phyloP scores from a whole-genome alignment of 176 grass and related monocot species.

The Pontederia crassipes region DNA sequence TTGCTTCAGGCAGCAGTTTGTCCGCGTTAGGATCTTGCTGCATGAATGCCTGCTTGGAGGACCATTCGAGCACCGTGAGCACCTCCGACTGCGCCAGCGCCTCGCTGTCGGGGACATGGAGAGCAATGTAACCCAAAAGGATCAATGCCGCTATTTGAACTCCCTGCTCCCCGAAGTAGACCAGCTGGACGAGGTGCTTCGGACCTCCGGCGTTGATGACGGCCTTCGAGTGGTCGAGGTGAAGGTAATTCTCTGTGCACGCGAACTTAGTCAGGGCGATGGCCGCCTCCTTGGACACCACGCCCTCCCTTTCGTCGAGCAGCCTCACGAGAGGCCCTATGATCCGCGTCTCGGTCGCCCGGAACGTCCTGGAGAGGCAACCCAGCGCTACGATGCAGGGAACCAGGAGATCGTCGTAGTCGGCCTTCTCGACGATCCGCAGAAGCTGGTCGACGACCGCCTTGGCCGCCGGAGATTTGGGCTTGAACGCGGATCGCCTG shows the following conservation, averaged over 20 bases:
- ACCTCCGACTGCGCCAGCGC: constrained; percentile 80
- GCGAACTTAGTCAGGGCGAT: constrained; percentile 48
- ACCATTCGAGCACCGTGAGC: constrained; percentile 80
- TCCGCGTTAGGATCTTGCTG: constrained; percentile 61
- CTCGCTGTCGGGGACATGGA: constrained; percentile 87
- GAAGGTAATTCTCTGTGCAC: constrained; percentile 73
- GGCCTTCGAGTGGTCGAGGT: constrained; percentile 74
- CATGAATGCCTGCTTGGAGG: constrained; percentile 78
- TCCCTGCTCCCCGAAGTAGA: constrained; percentile 79
- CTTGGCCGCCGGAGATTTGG: constrained; percentile 65
- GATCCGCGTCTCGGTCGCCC: constrained; percentile 89
- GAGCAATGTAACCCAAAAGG: constrained; percentile 66
- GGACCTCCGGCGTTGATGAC: constrained; percentile 67
- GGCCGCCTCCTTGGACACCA: constrained; percentile 56
- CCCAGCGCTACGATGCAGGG: constrained; percentile 77
- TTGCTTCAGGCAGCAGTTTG: constrained; percentile 71
- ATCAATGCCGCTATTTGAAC: constrained; percentile 70
- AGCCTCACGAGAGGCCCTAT: constrained; percentile 72
- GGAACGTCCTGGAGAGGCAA: constrained; percentile 89
- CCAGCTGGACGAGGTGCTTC: constrained; percentile 88
- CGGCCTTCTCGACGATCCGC: constrained; percentile 73
- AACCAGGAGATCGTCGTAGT: constrained; percentile 76
- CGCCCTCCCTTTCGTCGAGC: constrained; percentile 75
- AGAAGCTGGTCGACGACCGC: constrained; percentile 93
- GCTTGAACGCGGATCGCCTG: constrained; percentile 76